Base-by-base conservation (phyloP, 2,329 filamentous ascomycete species). In the Parafenestella ontariensis region DNA sequence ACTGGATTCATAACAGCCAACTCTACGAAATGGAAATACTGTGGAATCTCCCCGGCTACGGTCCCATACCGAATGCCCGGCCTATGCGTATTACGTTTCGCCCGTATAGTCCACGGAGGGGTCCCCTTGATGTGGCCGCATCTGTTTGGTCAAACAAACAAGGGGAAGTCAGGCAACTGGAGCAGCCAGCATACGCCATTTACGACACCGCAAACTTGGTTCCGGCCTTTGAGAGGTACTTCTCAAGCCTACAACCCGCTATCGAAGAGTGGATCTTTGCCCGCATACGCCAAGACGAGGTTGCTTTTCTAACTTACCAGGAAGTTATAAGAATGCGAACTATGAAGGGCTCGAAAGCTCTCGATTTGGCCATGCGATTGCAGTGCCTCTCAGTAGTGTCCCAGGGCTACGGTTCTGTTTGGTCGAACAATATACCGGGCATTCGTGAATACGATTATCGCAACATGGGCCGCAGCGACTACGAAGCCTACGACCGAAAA, bases 331-430 rank as follows among this genome's bases (percentile, higher is more conserved):
- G 73, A 21, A 61, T 73, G 54, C 65, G 69, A 4, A 44, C 50
- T 17, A 56, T 61, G 15, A 61, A 56, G 21, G 55, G 52, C 28
- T 62, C 66, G 23, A 64, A 62, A 39, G 59, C 64, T n/a, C 62
- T 76, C 10, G 64, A 68, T 29, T 44, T 71, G 20, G 71, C 68
- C 11, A 67, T 76, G 64, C 62, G 67, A 21, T 53, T 76, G 11
- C 70, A 74, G 26, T 73, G 71, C 44, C 59, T 73, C 3, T 74
- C 73, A 2, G 63, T 75, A 10, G 65, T 75, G 11, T 74, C 71
- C 9, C 73, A 76, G 52, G 73, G 73, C 15, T 76, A 74, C 34
- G 73, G 73, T n/a, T 69, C 68, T 0, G 71, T 75, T 15, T 66
- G 58, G 54, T 70, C 68, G 0, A 60, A 68, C 17, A 58, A 70